Percentiles rank a stretch among this genome's conserved stretches.
Conservation (phyloP, 257 asterid species). For the Rubia yunnanensis region DNA sequence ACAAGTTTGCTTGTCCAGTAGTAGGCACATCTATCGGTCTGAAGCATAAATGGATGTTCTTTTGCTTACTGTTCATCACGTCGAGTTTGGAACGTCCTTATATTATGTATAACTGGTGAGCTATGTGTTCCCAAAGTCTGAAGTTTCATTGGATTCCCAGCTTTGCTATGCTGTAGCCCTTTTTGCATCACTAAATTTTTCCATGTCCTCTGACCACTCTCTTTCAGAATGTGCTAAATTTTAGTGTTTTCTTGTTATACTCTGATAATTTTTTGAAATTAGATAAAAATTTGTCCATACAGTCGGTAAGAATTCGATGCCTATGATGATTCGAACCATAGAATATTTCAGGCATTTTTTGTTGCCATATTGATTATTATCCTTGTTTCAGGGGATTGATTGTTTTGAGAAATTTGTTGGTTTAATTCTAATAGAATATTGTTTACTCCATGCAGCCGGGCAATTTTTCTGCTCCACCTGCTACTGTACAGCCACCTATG, state of each 20-base stretch:
- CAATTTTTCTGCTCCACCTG: conserved; percentile 60
- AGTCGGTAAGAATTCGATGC: neutral
- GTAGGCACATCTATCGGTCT: neutral
- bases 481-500: conserved; percentile 50
- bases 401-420: neutral
- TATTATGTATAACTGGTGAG: neutral
- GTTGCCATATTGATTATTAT: neutral
- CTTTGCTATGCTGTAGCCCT: neutral
- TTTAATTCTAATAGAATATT: neutral
- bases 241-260: neutral
- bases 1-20: neutral
- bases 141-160: neutral
- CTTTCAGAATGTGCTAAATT: neutral
- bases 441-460: conserved; percentile 35
- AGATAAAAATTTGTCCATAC: neutral
- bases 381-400: neutral
- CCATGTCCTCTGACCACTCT: neutral
- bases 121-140: neutral
- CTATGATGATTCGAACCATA: neutral
- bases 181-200: neutral
- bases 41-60: neutral
- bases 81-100: neutral
- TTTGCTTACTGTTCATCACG: neutral
- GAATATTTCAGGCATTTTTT: neutral
- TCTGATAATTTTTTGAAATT: neutral